Evolutionary conservation across 2,329 filamentous ascomycete species (phyloP).

Genomic region (Fusarium sulawesiense): DNA sequence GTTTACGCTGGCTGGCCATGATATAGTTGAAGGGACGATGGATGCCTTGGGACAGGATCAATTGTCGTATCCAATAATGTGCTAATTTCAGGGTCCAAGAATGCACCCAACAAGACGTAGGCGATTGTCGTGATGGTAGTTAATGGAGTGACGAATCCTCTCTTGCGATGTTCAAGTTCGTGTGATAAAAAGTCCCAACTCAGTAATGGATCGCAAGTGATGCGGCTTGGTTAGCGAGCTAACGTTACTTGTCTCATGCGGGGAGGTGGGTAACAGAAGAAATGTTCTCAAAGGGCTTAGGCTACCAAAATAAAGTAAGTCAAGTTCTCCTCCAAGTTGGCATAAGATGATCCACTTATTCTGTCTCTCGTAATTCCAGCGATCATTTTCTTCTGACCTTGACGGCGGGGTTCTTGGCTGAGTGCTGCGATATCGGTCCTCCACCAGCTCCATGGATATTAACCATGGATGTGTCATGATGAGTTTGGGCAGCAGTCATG

Average conservation of each 20-base stretch:
- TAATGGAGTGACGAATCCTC: slow-evolving; percentile 38
- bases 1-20: slow-evolving; percentile 50
- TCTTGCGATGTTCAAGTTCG: slow-evolving; percentile 32
- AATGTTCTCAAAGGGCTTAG: neutral
- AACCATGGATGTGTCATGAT: neutral
- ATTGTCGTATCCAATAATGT: slow-evolving; percentile 13
- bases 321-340: neutral
- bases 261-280: slow-evolving; percentile 9
- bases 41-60: slow-evolving; percentile 7
- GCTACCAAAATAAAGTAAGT: neutral
- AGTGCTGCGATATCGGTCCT: slow-evolving; percentile 1
- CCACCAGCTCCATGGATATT: neutral
- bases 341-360: neutral
- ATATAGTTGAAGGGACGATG: slow-evolving; percentile 8
- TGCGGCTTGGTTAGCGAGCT: slow-evolving; percentile 15
- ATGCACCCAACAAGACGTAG: slow-evolving; percentile 28
- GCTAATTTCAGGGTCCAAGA: neutral
- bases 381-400: neutral
- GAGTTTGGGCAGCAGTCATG: neutral
- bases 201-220: slow-evolving; percentile 14
- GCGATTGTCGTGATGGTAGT: slow-evolving; percentile 45
- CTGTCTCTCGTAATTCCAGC: neutral
- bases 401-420: neutral
- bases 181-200: slow-evolving; percentile 24
- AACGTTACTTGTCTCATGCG: slow-evolving; percentile 33